These are phyloP conservation scores for Pontederia crassipes DNA, from an alignment of 176 grass and related monocot species.

Conservation along the genomic window DNA sequence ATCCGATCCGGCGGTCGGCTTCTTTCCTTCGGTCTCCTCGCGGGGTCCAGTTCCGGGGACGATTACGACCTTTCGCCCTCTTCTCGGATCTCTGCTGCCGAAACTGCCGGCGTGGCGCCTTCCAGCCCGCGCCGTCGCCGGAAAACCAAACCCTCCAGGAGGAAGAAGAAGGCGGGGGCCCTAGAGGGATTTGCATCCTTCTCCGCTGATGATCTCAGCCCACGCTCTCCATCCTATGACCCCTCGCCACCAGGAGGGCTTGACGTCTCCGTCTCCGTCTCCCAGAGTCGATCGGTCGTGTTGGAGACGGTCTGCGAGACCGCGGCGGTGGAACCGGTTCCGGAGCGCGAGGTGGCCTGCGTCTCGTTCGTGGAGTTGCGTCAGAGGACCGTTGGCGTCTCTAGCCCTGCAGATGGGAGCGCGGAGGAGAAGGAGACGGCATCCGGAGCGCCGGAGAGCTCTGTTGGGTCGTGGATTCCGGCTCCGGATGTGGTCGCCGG, in stretches of 20 bases:
- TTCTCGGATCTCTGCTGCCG: conserved; percentile 21
- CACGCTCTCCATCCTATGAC: conserved; percentile 5
- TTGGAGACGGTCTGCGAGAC: conserved; percentile 36
- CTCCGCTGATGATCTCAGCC: conserved; percentile 1
- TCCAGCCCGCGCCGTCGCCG: conserved; percentile 35
- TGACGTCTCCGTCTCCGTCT: conserved; percentile 15
- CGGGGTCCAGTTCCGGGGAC: conserved; percentile 31
- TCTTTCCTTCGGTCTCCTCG: conserved; percentile 86
- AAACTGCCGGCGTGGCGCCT: conserved; percentile 20
- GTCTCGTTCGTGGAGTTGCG: conserved; percentile 65
- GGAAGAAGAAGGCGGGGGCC: conserved; percentile 21
- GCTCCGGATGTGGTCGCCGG: conserved; percentile 34
- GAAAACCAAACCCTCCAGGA: conserved; percentile 26
- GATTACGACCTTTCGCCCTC: conserved; percentile 18
- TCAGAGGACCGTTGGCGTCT: conserved; percentile 36
- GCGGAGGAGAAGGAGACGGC: conserved; percentile 30
- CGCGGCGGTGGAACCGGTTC: conserved; percentile 23
- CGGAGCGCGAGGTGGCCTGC: conserved; percentile 37
- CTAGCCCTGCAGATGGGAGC: conserved; percentile 26
- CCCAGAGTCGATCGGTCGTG: conserved; percentile 35
- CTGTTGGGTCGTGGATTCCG: conserved; percentile 17
- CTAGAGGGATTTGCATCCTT: conserved; percentile 13
- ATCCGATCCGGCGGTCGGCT: conserved; percentile 41
- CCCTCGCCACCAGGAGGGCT: neutral
- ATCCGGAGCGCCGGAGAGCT: conserved; percentile 7